phyloP scores from a whole-genome alignment of 78 protist genomes.

The Ministeria vibrans region DNA sequence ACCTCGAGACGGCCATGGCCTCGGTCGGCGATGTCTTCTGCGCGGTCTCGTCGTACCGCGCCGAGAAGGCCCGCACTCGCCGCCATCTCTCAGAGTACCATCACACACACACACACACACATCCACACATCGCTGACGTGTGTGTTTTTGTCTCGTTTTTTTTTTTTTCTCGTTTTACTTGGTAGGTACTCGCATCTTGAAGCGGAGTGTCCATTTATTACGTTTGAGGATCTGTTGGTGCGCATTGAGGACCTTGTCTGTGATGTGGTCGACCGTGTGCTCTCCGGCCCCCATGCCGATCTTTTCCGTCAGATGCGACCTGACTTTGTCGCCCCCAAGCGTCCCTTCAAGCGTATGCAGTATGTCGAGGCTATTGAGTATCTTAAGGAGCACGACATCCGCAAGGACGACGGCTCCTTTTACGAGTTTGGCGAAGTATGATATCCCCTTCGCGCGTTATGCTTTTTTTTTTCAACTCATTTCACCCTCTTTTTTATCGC shows the following conservation, averaged over 20 bases:
- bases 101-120: not conserved
- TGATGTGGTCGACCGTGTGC: slow-evolving; percentile 51
- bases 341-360: slow-evolving; percentile 84
- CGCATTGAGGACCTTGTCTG: slow-evolving; percentile 74
- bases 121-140: not conserved
- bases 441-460: too few relatives aligned
- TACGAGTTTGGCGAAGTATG: slow-evolving; percentile 32
- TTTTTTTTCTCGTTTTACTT: not conserved
- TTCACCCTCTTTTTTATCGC: not conserved
- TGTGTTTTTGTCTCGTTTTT: not conserved
- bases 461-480: not conserved
- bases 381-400: slow-evolving; percentile 58
- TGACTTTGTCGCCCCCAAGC: slow-evolving; percentile 48
- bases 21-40: slow-evolving; percentile 81
- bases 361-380: slow-evolving; percentile 82
- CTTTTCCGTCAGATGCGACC: slow-evolving; percentile 65
- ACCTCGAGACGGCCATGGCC: slow-evolving; percentile 84
- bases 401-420: slow-evolving; percentile 51
- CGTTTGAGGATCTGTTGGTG: slow-evolving; percentile 78
- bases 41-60: slow-evolving; percentile 84
- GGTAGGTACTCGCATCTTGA: slow-evolving; percentile 57
- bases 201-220: slow-evolving; percentile 87
- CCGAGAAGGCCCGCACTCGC: slow-evolving; percentile 83
- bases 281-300: slow-evolving; percentile 21
- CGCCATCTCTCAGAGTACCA: slow-evolving; percentile 89